Base-by-base conservation (phyloP, 805 yeast genomes). In the Sugiyamaella marilandica region DNA sequence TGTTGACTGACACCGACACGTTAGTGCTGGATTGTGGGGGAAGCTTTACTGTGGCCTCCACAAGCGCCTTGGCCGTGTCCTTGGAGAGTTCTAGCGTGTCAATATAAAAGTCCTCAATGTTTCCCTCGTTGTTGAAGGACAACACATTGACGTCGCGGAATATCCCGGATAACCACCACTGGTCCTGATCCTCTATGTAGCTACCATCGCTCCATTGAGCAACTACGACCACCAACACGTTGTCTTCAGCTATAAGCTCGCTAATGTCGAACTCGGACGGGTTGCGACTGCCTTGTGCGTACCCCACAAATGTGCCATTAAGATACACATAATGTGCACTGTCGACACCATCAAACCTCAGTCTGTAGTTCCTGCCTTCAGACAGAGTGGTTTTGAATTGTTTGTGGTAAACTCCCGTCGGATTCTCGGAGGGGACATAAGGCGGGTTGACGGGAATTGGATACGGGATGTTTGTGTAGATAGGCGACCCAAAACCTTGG, bases 161-260 rank as follows among this genome's bases (percentile, higher is more conserved):
- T 8, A 70, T 70, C 13, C 74, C 74, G 37, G 72, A 68, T 35
- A 70, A 53, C 72, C 73, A 69, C 72, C 73, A 70, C 59, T 68
- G 72, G 54, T 70, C 74, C 55, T 70, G 74, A 53, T 70, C 74
- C 52, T 69, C 73, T 35, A 69, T 62, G 50, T 68, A 68, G 29
- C 66, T 53, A 4, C 70, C 68, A 33, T 63, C 64, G 10, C 68
- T 63, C 66, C 70, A 70, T 56, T 68, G 70, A 41, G 62, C 64
- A 5, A 70, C 72, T 29, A 65, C 60, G 7, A 66, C 69, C 39
- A 58, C 50, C 18, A 68, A 43, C 4, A 3, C 5, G 43, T 39
- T 39, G 47, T 51, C 47, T 24, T 58, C 58, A 10, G 32, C 50
- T 35, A 36, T 18, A 10, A 43, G 10, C 19, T 52, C 35, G 13